A percentile compares a stretch with the other conserved stretches of the same genome.
These are phyloP conservation scores for Plasmodium cynomolgi DNA, from an alignment of 169 alveolate genomes.

Conservation along the genomic window DNA sequence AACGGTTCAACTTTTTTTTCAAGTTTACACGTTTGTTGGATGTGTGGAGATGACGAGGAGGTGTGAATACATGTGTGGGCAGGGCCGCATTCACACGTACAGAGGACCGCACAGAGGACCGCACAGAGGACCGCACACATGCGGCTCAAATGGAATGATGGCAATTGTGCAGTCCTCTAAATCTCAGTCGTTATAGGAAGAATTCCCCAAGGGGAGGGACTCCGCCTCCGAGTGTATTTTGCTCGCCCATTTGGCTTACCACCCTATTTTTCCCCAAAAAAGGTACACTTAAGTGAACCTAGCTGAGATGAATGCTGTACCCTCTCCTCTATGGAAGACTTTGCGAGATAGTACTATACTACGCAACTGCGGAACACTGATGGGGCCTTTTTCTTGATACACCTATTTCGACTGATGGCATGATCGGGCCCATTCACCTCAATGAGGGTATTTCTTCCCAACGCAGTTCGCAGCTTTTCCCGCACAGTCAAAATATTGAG, in stretches of 20 bases:
- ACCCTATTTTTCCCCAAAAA: neutral
- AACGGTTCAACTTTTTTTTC: constrained; percentile 42
- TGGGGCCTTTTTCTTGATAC: neutral
- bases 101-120: neutral
- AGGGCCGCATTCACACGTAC: neutral
- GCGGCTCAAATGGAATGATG: neutral
- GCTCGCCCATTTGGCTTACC: neutral
- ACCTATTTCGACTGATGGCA: neutral
- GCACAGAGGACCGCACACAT: neutral
- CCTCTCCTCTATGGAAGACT: neutral
- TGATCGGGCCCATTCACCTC: neutral
- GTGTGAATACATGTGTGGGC: neutral
- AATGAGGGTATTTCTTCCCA: neutral
- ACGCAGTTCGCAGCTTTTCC: neutral
- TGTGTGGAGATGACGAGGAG: constrained; percentile 43
- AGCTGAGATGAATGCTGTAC: neutral
- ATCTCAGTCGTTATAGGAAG: neutral
- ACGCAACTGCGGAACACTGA: neutral
- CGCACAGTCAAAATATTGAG: neutral
- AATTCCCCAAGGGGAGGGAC: neutral
- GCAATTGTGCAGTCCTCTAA: neutral
- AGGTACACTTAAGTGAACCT: neutral
- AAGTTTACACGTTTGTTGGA: constrained; percentile 48
- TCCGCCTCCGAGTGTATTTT: neutral
- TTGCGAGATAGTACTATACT: neutral